Conservation (phyloP, 2,329 filamentous ascomycete genomes). For the Microthyrium microscopicum region DNA sequence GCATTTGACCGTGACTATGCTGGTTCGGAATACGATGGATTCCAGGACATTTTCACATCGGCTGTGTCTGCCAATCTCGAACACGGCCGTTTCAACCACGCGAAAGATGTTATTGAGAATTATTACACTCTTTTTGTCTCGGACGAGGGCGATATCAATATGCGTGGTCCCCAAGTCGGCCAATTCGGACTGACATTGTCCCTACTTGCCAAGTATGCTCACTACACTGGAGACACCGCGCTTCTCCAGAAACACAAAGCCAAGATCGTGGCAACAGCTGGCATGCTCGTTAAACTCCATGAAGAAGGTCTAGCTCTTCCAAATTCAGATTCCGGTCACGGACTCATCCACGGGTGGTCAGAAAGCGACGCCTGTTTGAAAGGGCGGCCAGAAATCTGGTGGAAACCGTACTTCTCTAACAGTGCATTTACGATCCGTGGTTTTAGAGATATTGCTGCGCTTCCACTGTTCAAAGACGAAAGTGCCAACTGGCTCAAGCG, state of each 20-base stretch:
- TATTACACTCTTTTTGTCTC: conserved; percentile 7
- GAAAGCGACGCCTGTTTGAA: conserved; percentile 6
- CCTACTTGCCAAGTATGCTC: conserved; percentile 7
- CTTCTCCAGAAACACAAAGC: conserved; percentile 3
- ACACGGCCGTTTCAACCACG: conserved; percentile 5
- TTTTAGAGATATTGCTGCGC: conserved; percentile 3
- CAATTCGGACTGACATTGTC: conserved; percentile 6
- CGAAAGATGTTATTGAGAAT: conserved; percentile 6
- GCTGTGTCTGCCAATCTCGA: conserved; percentile 4
- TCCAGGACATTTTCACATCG: conserved; percentile 6
- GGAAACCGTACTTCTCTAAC: conserved; percentile 7
- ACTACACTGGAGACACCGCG: conserved; percentile 5
- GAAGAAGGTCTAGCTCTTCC: conserved; percentile 7
- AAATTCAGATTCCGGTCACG: conserved; percentile 1
- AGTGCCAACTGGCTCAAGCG: conserved; percentile 2
- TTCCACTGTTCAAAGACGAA: conserved; percentile 1
- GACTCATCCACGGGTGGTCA: conserved; percentile 7
- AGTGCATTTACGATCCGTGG: conserved; percentile 5
- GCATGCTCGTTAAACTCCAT: conserved; percentile 1
- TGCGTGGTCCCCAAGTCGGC: conserved; percentile 5
- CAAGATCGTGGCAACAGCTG: conserved; percentile 7
- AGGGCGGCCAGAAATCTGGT: conserved; percentile 2
- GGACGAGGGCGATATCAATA: conserved; percentile 5
- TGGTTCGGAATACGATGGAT: conserved; percentile 5
- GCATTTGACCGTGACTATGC: conserved; percentile 6